These are phyloP conservation scores for Globisporangium heterothallicum DNA, from an alignment of 352 stramenopile species.

Conservation along the genomic window DNA sequence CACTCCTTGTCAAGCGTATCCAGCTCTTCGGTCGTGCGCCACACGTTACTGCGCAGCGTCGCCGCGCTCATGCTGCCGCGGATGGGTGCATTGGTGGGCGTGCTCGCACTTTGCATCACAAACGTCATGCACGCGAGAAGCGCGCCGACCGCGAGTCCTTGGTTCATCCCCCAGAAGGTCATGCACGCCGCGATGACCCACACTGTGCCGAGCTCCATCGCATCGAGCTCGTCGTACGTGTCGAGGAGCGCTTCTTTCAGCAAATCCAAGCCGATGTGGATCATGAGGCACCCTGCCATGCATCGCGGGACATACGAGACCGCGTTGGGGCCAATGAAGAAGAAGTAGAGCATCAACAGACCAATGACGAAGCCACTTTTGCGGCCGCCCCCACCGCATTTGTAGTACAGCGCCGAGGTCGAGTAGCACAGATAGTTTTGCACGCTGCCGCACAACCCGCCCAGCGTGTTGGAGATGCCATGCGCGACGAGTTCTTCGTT, in stretches of 20 bases:
- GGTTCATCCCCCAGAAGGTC: slow-evolving; percentile 91
- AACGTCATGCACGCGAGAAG: slow-evolving; percentile 88
- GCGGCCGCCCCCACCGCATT: slow-evolving; percentile 75
- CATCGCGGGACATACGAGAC: slow-evolving; percentile 87
- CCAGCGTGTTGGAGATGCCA: slow-evolving; percentile 87
- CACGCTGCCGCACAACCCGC: slow-evolving; percentile 79
- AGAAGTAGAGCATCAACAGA: slow-evolving; percentile 76
- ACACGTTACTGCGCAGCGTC: slow-evolving; percentile 81
- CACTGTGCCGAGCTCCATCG: slow-evolving; percentile 87
- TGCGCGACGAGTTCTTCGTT: slow-evolving; percentile 91
- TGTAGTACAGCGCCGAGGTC: slow-evolving; percentile 84
- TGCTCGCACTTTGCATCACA: slow-evolving; percentile 82
- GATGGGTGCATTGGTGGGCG: slow-evolving; percentile 83
- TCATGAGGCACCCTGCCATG: slow-evolving; percentile 91
- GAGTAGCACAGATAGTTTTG: slow-evolving; percentile 92
- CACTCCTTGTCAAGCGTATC: slow-evolving; percentile 70
- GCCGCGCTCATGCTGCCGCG: slow-evolving; percentile 88
- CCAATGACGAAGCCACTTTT: slow-evolving; percentile 61
- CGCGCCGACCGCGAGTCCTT: slow-evolving; percentile 82
- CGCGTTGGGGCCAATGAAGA: slow-evolving; percentile 82
- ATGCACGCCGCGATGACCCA: slow-evolving; percentile 89
- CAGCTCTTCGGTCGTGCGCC: slow-evolving; percentile 74
- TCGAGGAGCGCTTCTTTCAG: slow-evolving; percentile 88
- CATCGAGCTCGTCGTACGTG: slow-evolving; percentile 84
- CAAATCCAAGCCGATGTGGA: slow-evolving; percentile 89